Percentiles rank a stretch among this genome's conserved stretches.
Conservation (phyloP, 495 filamentous ascomycete species). For the Aeminium ludgeri region DNA sequence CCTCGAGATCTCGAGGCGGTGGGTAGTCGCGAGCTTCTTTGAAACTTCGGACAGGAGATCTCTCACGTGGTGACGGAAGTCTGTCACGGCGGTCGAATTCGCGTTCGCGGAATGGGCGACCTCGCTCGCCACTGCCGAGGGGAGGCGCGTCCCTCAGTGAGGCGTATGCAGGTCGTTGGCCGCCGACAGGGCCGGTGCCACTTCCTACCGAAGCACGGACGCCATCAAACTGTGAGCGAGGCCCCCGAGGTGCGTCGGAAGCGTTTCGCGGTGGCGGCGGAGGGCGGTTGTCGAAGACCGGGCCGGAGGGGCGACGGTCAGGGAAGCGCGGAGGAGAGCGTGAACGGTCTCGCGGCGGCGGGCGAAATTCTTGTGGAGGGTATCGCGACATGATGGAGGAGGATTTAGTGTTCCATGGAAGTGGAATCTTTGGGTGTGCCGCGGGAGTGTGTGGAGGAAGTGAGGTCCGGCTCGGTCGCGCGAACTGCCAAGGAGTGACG, state of each 20-base stretch:
- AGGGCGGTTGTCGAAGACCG: conserved; percentile 17
- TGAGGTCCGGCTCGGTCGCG: no score
- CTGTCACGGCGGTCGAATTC: conserved; percentile 34
- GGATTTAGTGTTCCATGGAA: not conserved
- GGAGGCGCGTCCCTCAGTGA: conserved; percentile 23
- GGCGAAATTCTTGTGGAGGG: conserved; percentile 24
- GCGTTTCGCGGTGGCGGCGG: conserved; percentile 6
- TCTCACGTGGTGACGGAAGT: conserved; percentile 28
- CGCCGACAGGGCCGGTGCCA: not conserved
- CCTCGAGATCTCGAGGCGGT: conserved; percentile 25
- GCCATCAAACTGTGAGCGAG: conserved; percentile 23
- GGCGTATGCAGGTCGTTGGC: conserved; percentile 5
- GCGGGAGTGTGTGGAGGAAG: conserved; percentile 1
- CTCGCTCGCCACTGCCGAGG: conserved; percentile 15
- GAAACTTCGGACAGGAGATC: conserved; percentile 14
- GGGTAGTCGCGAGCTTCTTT: conserved; percentile 23
- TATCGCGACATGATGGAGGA: conserved; percentile 15
- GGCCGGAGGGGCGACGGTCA: conserved; percentile 29
- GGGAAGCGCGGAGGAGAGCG: conserved; percentile 39
- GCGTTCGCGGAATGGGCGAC: conserved; percentile 16
- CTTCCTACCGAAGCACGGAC: conserved; percentile 3
- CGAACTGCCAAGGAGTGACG: conserved; percentile 1
- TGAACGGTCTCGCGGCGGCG: conserved; percentile 40
- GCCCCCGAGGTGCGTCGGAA: conserved; percentile 29
- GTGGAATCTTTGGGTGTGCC: no score